phyloP scores from a whole-genome alignment of 257 asterid species.

The Salvia rosmarinus region DNA sequence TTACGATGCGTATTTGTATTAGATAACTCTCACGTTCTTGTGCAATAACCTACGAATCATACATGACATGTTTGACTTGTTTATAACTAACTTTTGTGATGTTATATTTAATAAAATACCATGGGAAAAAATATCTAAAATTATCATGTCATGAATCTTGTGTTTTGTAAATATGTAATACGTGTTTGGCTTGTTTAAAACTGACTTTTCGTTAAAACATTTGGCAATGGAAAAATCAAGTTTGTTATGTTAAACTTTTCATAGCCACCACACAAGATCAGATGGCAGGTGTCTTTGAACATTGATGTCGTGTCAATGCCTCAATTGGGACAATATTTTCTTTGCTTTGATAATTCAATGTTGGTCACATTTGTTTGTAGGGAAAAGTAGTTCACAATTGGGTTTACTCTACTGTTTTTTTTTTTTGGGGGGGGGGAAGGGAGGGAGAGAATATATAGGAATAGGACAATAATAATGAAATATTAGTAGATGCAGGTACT shows the following conservation, averaged over 20 bases:
- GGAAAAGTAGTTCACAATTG: background rate
- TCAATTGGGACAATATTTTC: background rate
- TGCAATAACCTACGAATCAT: too few relatives aligned
- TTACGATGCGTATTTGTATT: too few relatives aligned
- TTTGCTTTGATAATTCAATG: background rate
- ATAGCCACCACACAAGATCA: background rate
- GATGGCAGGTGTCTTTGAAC: background rate
- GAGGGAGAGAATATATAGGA: too few relatives aligned
- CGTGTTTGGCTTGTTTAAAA: constrained; percentile 34
- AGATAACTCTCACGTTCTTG: too few relatives aligned
- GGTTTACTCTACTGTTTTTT: background rate
- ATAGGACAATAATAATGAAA: too few relatives aligned
- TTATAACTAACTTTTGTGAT: too few relatives aligned
- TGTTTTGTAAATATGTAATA: background rate
- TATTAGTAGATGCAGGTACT: too few relatives aligned
- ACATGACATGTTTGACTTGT: too few relatives aligned
- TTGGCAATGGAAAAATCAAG: background rate
- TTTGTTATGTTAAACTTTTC: background rate
- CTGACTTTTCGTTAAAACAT: constrained; percentile 3
- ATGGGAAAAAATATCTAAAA: too few relatives aligned
- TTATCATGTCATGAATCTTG: background rate
- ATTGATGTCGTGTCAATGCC: background rate
- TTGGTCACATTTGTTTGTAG: background rate
- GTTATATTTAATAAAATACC: background rate
- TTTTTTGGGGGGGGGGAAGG: background rate